Conservation (phyloP, 441 rosid species). For the Mallotus repandus region DNA sequence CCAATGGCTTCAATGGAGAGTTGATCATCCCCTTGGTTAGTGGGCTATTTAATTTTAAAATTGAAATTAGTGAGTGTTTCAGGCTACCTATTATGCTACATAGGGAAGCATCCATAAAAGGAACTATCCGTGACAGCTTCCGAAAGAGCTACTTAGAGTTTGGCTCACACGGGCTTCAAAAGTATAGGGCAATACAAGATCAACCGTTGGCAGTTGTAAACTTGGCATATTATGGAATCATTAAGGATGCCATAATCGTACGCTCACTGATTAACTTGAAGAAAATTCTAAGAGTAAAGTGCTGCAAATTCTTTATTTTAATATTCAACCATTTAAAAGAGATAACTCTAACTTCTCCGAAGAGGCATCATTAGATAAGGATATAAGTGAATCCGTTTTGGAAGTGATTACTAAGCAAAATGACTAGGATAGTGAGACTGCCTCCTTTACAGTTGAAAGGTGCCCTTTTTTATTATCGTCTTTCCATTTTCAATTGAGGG, state of each 20-base stretch:
- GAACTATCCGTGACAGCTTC: conserved; percentile 38
- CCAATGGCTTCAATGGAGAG: too few relatives aligned
- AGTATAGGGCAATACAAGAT: conserved; percentile 58
- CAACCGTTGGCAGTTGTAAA: conserved; percentile 64
- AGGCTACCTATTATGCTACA: conserved; percentile 49
- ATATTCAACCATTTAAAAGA: conserved; percentile 52
- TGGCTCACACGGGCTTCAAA: conserved; percentile 56
- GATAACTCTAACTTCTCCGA: conserved; percentile 42
- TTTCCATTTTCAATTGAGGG: background rate
- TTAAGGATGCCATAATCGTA: conserved; percentile 40
- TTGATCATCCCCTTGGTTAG: too few relatives aligned
- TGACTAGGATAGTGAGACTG: conserved; percentile 56
- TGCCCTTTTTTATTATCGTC: conserved; percentile 19
- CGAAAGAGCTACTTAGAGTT: conserved; percentile 69
- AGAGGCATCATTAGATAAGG: conserved; percentile 50
- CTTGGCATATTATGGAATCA: conserved; percentile 67
- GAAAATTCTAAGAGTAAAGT: conserved; percentile 52
- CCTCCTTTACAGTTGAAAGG: conserved; percentile 66
- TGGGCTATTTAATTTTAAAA: too few relatives aligned
- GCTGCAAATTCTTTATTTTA: conserved; percentile 56
- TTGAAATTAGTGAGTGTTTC: conserved; percentile 58
- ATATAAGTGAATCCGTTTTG: conserved; percentile 57
- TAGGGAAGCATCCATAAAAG: conserved; percentile 46
- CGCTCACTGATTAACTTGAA: conserved; percentile 54
- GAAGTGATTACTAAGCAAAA: conserved; percentile 49